These are phyloP conservation scores for Hemileccinum impolitum DNA, from an alignment of 768 basidiomycete species.

Conservation along the genomic window DNA sequence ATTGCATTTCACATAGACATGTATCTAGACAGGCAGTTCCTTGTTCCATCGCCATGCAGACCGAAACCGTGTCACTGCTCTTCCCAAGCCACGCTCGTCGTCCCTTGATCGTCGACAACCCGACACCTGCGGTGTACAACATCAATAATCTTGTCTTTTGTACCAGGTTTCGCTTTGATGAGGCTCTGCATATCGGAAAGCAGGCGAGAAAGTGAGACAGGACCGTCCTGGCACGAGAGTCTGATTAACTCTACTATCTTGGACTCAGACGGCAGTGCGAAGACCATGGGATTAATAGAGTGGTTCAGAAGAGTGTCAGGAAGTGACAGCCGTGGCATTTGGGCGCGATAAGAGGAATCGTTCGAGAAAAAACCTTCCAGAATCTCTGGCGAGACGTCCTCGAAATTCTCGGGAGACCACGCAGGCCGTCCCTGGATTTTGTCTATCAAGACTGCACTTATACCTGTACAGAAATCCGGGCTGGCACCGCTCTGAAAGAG, in stretches of 20 bases:
- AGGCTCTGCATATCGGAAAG: constrained; percentile 23
- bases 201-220: constrained; percentile 19
- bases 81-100: constrained; percentile 20
- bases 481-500: constrained; percentile 63
- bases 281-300: constrained; percentile 33
- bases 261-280: constrained; percentile 73
- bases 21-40: not conserved
- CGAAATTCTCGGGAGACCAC: constrained; percentile 68
- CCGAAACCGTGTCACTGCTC: constrained; percentile 15
- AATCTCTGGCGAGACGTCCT: constrained; percentile 59
- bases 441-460: constrained; percentile 62
- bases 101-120: constrained; percentile 49
- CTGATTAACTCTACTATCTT: constrained; percentile 65
- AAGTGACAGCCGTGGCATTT: constrained; percentile 44
- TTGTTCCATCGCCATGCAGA: constrained; percentile 10
- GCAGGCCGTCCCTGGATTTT: constrained; percentile 51
- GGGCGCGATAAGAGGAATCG: constrained; percentile 45
- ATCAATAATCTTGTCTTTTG: constrained; percentile 74
- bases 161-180: constrained; percentile 46
- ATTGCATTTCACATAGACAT: not conserved
- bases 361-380: constrained; percentile 64
- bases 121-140: constrained; percentile 69
- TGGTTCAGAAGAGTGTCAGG: constrained; percentile 32
- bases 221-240: constrained; percentile 39
- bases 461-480: constrained; percentile 81